Base-by-base conservation (phyloP, 2,329 filamentous ascomycete species). In the Talaromyces sp. region DNA sequence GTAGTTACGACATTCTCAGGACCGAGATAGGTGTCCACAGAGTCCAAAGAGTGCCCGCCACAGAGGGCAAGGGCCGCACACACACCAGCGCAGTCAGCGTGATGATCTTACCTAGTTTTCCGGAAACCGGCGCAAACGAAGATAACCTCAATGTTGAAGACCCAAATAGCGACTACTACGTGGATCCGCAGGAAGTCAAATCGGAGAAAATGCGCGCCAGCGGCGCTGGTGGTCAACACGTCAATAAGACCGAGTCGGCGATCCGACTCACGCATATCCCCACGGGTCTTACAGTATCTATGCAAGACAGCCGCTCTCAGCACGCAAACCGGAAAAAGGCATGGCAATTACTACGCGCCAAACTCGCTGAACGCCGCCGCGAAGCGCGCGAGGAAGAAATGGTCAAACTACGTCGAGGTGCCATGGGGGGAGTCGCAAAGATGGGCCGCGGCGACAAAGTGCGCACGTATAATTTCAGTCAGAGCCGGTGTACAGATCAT, bases 211-310 rank as follows among this genome's bases (percentile, higher is more conserved):
- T 98, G 93, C 85, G 93, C 16, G 92, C 95, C 0, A 83, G 91
- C 52, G 95, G 95, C 64, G 93, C 95, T 0, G 95, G 95, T 35
- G 95, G 95, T 0, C 95, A 99, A 79, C 95, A 99, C 77, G 95
- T 99, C 73, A 99, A 99, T 79, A 97, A 93, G 75, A 99, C 95
- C 0, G 95, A 99, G 79, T 96, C 92, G 33, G 95, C 95, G 3
- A 91, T 99, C 65, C 88, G 95, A 9, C 82, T 99, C 70, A 98
- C 93, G 1, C 95, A 99, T 79, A 77, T 89, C 6, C 95, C 95
- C 1, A 96, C 92, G 0, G 90, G 90, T 50, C 95, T 88, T 0
- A 86, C 91, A 1, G 93, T 98, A 14, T 88, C 88, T 12, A 96
- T 98, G 84, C 95, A 99, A 76, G 95, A 99, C 74, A 88, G 88